A percentile compares a stretch with the other conserved stretches of the same genome.
These are phyloP conservation scores for Ogataea dorogensis DNA, from an alignment of 805 yeast genomes.

Conservation along the genomic window DNA sequence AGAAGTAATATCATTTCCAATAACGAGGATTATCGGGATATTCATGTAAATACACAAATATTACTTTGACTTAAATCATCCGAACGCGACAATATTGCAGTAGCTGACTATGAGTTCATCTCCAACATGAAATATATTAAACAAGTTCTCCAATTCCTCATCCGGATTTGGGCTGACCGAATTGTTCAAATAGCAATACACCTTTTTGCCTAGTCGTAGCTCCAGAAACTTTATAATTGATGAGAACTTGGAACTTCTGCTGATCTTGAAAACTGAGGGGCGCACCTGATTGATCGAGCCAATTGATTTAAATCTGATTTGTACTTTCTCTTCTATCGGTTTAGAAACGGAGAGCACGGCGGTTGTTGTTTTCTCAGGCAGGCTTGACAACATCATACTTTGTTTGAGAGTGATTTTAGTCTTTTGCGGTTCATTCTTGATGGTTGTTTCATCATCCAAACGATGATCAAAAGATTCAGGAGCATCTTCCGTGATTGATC, in stretches of 20 bases:
- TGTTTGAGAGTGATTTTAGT: slow-evolving; percentile 32
- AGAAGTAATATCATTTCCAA: slow-evolving; percentile 5
- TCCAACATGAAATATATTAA: slow-evolving; percentile 34
- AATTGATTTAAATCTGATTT: slow-evolving; percentile 56
- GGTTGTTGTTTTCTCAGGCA: slow-evolving; percentile 26
- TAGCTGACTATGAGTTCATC: slow-evolving; percentile 45
- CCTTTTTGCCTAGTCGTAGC: slow-evolving; percentile 34
- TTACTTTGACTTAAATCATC: slow-evolving; percentile 25
- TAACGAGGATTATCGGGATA: too few species aligned
- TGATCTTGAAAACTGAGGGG: slow-evolving; percentile 51
- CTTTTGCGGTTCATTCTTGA: slow-evolving; percentile 22
- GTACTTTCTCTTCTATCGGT: slow-evolving; percentile 34
- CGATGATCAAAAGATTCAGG: slow-evolving; percentile 5
- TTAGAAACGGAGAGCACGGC: slow-evolving; percentile 22
- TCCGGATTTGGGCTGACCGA: slow-evolving; percentile 47
- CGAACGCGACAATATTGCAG: slow-evolving; percentile 47
- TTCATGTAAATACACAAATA: not conserved
- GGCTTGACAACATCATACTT: slow-evolving; percentile 25
- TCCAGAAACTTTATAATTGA: slow-evolving; percentile 46
- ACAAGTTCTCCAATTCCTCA: slow-evolving; percentile 40
- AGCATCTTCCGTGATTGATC: slow-evolving; percentile 5
- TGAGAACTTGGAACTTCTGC: slow-evolving; percentile 45
- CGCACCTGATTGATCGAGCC: slow-evolving; percentile 52
- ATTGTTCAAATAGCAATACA: slow-evolving; percentile 45
- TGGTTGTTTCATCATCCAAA: slow-evolving; percentile 14